Evolutionary conservation across 2,329 filamentous ascomycete genomes (phyloP).

Genomic region (Neopestalotiopsis clavispora): DNA sequence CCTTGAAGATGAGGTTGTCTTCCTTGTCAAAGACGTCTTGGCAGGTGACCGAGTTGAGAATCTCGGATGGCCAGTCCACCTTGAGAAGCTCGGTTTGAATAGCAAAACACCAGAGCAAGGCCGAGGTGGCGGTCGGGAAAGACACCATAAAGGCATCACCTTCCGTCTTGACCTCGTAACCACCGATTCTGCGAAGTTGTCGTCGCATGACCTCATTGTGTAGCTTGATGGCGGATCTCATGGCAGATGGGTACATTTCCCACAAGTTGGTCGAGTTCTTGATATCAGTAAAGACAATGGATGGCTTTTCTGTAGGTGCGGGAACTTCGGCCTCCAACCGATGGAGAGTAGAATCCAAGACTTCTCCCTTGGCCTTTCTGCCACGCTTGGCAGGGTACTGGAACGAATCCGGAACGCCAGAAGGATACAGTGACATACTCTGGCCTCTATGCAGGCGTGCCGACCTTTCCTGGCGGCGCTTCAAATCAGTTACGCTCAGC

Average conservation of each 20-base stretch:
- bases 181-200: constrained; percentile 89
- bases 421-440: constrained; percentile 84
- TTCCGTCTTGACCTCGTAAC: constrained; percentile 99
- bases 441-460: constrained; percentile 72
- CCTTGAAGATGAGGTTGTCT: constrained; percentile 88
- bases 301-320: constrained; percentile 86
- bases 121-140: constrained; percentile 93
- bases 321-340: constrained; percentile 90
- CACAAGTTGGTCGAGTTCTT: constrained; percentile 96
- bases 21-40: constrained; percentile 84
- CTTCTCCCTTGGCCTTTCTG: constrained; percentile 66
- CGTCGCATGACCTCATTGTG: constrained; percentile 97
- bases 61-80: constrained; percentile 91
- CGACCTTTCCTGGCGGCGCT: constrained; percentile 78
- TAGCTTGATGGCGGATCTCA: constrained; percentile 95
- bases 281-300: constrained; percentile 98
- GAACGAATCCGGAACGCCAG: constrained; percentile 73
- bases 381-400: constrained; percentile 67
- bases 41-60: constrained; percentile 84
- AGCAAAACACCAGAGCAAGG: constrained; percentile 93
- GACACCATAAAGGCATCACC: constrained; percentile 99
- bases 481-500: constrained; percentile 88
- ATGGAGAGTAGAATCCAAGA: constrained; percentile 85
- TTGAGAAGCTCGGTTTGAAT: constrained; percentile 89
- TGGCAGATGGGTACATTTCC: constrained; percentile 93